Percentiles rank a stretch among this genome's conserved stretches.
Evolutionary conservation across 805 yeast genomes (phyloP).

Genomic region (Saccharomycopsis synnaedendra): DNA sequence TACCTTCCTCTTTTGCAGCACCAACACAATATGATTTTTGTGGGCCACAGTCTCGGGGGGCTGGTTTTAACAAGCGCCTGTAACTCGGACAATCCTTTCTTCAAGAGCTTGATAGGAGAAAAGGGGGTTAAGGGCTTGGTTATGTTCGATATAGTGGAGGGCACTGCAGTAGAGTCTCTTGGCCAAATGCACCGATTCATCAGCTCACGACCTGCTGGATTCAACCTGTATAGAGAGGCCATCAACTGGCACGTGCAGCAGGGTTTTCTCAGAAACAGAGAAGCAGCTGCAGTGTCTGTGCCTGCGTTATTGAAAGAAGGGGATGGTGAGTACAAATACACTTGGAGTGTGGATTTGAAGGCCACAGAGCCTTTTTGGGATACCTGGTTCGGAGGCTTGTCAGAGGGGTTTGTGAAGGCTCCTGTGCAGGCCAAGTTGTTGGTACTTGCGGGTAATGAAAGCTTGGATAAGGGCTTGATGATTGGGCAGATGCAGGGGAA

Average conservation of each 20-base stretch:
- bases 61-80: constrained; percentile 56
- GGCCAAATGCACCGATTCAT: constrained; percentile 58
- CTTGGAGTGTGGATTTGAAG: constrained; percentile 58
- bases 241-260: constrained; percentile 73
- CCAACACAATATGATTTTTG: constrained; percentile 31
- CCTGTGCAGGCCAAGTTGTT: constrained; percentile 52
- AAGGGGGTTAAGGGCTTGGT: constrained; percentile 49
- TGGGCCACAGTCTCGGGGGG: constrained; percentile 95
- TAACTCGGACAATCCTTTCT: constrained; percentile 12
- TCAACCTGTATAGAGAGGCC: constrained; percentile 43
- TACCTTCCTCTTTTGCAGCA: constrained; percentile 23
- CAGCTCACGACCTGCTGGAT: constrained; percentile 48
- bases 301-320: constrained; percentile 43
- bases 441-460: constrained; percentile 80
- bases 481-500: constrained; percentile 98
- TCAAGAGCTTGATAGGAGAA: constrained; percentile 11
- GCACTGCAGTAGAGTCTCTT: constrained; percentile 69
- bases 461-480: constrained; percentile 72
- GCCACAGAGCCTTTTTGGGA: constrained; percentile 64
- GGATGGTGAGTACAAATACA: constrained; percentile 20
- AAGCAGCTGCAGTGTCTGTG: constrained; percentile 66
- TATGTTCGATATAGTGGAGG: constrained; percentile 90
- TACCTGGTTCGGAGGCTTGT: constrained; percentile 70
- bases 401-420: constrained; percentile 36
- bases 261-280: constrained; percentile 38